Conservation (phyloP, 805 yeast genomes). For the Candida rishiriensis region DNA sequence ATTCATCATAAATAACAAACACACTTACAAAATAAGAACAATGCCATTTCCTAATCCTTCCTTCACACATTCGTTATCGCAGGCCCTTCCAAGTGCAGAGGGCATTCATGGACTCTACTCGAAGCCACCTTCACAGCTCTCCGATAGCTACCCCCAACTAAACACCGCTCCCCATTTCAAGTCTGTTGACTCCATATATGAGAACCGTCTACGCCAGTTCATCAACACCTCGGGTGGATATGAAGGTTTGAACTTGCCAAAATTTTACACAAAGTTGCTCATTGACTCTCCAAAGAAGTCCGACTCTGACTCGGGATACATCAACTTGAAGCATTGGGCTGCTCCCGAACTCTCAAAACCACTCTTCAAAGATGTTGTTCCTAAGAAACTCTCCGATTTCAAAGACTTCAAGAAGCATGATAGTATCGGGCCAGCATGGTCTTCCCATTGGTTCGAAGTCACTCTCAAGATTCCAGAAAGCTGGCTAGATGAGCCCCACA, state of each 20-base stretch:
- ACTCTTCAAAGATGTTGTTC: conserved; percentile 54
- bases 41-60: not conserved
- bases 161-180: conserved; percentile 62
- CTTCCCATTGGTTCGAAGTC: conserved; percentile 89
- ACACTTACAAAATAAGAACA: not conserved
- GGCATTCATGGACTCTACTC: not conserved
- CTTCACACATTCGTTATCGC: not conserved
- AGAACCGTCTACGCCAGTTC: conserved; percentile 71
- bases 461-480: conserved; percentile 56
- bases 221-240: conserved; percentile 72
- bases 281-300: conserved; percentile 20
- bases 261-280: conserved; percentile 61
- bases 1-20: not conserved
- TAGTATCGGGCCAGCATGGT: conserved; percentile 92
- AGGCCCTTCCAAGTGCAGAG: not conserved
- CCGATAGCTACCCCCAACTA: conserved; percentile 32
- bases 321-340: conserved; percentile 61
- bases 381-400: conserved; percentile 43
- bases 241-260: conserved; percentile 67
- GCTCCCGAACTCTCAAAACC: conserved; percentile 73
- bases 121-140: not conserved
- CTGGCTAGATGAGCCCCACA: conserved; percentile 50
- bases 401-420: conserved; percentile 63
- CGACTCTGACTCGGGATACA: conserved; percentile 35
- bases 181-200: conserved; percentile 71